These are phyloP conservation scores for Elsinoe necatrix DNA, from an alignment of 2,329 filamentous ascomycete genomes.

Conservation along the genomic window DNA sequence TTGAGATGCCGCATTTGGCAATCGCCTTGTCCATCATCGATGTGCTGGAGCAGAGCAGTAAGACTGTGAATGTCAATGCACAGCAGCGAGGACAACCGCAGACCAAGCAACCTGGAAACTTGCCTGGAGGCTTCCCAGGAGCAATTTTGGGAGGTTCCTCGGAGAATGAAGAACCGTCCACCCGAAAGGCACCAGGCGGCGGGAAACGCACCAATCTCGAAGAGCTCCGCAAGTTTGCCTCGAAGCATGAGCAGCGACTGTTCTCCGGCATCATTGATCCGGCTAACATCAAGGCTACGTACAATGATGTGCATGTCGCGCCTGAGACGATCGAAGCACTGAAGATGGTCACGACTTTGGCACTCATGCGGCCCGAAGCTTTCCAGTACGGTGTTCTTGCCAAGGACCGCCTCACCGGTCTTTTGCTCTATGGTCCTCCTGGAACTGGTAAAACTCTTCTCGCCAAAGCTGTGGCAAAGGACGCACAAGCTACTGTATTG, in stretches of 20 bases:
- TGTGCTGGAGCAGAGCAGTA: conserved; percentile 1
- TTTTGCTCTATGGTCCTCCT: conserved; percentile 91
- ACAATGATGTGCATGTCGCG: conserved; percentile 76
- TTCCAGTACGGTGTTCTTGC: conserved; percentile 92
- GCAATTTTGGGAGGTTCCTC: neutral
- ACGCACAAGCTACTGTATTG: conserved; percentile 60
- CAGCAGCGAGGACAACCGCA: neutral
- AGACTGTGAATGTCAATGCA: neutral
- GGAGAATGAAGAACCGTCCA: neutral
- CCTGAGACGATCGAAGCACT: conserved; percentile 76
- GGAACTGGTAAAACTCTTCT: conserved; percentile 82
- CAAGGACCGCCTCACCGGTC: conserved; percentile 81
- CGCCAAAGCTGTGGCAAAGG: conserved; percentile 57
- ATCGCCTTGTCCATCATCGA: conserved; percentile 14
- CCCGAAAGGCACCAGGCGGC: neutral
- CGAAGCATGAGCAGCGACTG: conserved; percentile 73
- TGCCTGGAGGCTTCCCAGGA: no score
- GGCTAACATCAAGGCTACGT: conserved; percentile 74
- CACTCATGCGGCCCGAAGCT: conserved; percentile 80
- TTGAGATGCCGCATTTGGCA: conserved; percentile 18
- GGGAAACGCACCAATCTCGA: conserved; percentile 30
- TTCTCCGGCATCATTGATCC: conserved; percentile 74
- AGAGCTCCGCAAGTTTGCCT: conserved; percentile 50
- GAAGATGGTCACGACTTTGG: conserved; percentile 80
- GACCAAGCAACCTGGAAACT: neutral